Evolutionary conservation across 345 rosid genomes (phyloP).

Genomic region (Rhodomyrtus tomentosa): DNA sequence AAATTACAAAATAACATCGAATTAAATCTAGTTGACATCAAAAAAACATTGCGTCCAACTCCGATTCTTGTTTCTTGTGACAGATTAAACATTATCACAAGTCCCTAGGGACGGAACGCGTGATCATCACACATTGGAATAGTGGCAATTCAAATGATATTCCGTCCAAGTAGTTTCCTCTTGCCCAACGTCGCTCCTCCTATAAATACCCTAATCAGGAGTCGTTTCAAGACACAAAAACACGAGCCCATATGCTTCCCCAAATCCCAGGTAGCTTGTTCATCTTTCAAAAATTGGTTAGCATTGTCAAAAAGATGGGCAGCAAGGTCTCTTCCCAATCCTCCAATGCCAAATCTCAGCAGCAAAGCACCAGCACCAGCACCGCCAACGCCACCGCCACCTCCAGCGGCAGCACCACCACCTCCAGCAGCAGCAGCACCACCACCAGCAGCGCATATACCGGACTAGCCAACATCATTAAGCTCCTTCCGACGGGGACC

Average conservation of each 20-base stretch:
- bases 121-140: too few relatives aligned
- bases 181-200: neutral
- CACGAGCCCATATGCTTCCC: neutral
- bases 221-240: neutral
- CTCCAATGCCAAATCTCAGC: neutral
- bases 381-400: neutral
- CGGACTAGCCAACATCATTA: constrained; percentile 55
- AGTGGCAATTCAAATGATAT: neutral
- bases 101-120: neutral
- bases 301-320: neutral
- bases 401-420: neutral
- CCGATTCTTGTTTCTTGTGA: neutral
- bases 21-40: neutral
- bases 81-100: neutral
- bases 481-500: constrained; percentile 84
- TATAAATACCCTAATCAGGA: neutral
- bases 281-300: neutral
- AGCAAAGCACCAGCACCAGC: constrained; percentile 2
- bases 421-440: neutral
- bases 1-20: neutral
- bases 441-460: constrained; percentile 9
- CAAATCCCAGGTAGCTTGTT: neutral
- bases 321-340: neutral
- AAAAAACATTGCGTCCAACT: too few relatives aligned
- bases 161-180: constrained; percentile 12